Evolutionary conservation across 148 eudicot species (phyloP).

Genomic region (Camellia sinensis): DNA sequence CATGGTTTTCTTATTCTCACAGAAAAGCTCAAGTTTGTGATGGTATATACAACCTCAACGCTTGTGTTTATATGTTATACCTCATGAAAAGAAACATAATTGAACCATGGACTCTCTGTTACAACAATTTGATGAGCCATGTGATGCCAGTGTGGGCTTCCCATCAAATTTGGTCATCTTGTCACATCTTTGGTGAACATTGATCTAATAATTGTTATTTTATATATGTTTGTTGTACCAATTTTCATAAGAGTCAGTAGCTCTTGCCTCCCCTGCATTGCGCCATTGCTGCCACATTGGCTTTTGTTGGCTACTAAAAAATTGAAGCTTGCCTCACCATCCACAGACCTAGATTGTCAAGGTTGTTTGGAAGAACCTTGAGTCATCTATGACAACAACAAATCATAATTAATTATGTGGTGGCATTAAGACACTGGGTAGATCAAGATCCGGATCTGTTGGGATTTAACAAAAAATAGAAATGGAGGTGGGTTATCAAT

Average conservation of each 20-base stretch:
- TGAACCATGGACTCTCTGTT: not conserved
- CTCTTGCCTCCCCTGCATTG: not conserved
- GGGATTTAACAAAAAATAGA: too few relatives aligned
- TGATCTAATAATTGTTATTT: not conserved
- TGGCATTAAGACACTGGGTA: too few relatives aligned
- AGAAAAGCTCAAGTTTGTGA: not conserved
- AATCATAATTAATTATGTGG: too few relatives aligned
- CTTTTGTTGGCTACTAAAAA: not conserved
- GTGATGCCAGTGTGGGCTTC: slow-evolving; percentile 9
- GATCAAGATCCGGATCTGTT: too few relatives aligned
- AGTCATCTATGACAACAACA: too few relatives aligned
- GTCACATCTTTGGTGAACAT: not conserved
- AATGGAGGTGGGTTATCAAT: too few relatives aligned
- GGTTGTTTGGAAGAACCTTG: too few relatives aligned
- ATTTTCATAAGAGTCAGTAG: too few relatives aligned
- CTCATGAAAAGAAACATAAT: not conserved
- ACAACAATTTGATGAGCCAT: not conserved
- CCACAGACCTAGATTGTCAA: too few relatives aligned
- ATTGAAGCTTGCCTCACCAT: not conserved
- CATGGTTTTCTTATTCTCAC: slow-evolving; percentile 18
- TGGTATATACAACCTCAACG: not conserved
- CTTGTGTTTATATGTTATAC: slow-evolving; percentile 7
- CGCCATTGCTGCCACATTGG: slow-evolving; percentile 11
- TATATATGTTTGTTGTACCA: not conserved
- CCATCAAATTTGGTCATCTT: not conserved